Evolutionary conservation across 805 yeast genomes (phyloP).

Genomic region (Saturnispora mendoncae): DNA sequence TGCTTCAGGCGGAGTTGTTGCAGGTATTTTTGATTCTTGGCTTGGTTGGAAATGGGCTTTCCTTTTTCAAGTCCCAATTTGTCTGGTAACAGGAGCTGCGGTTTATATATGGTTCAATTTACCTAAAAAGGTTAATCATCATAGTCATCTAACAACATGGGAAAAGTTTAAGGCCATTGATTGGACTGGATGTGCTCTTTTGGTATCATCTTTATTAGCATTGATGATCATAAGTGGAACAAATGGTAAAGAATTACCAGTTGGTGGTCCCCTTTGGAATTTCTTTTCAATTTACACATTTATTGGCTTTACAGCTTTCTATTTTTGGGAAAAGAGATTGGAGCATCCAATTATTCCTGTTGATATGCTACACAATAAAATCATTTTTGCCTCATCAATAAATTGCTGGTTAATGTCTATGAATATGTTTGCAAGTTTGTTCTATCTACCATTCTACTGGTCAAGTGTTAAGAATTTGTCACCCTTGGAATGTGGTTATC

Average conservation of each 20-base stretch:
- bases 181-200: slow-evolving; percentile 48
- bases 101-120: slow-evolving; percentile 31
- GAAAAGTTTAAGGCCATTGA: slow-evolving; percentile 29
- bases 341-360: slow-evolving; percentile 63
- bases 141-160: slow-evolving; percentile 27
- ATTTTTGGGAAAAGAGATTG: slow-evolving; percentile 13
- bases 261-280: slow-evolving; percentile 38
- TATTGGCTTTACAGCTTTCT: slow-evolving; percentile 14
- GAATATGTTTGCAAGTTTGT: slow-evolving; percentile 54
- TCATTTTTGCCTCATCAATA: slow-evolving; percentile 56
- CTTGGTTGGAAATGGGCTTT: slow-evolving; percentile 65
- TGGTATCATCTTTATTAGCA: slow-evolving; percentile 49
- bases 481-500: slow-evolving; percentile 30
- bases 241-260: slow-evolving; percentile 48
- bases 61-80: slow-evolving; percentile 43
- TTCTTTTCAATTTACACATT: slow-evolving; percentile 8
- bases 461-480: slow-evolving; percentile 21
- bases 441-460: slow-evolving; percentile 62
- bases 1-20: slow-evolving; percentile 58
- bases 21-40: slow-evolving; percentile 44
- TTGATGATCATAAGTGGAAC: slow-evolving; percentile 58
- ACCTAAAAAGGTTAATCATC: slow-evolving; percentile 26
- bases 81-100: slow-evolving; percentile 33
- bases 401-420: slow-evolving; percentile 66
- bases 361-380: slow-evolving; percentile 44